These are phyloP conservation scores for Sporothrix globosa DNA, from an alignment of 2,329 filamentous ascomycete species.

Conservation along the genomic window DNA sequence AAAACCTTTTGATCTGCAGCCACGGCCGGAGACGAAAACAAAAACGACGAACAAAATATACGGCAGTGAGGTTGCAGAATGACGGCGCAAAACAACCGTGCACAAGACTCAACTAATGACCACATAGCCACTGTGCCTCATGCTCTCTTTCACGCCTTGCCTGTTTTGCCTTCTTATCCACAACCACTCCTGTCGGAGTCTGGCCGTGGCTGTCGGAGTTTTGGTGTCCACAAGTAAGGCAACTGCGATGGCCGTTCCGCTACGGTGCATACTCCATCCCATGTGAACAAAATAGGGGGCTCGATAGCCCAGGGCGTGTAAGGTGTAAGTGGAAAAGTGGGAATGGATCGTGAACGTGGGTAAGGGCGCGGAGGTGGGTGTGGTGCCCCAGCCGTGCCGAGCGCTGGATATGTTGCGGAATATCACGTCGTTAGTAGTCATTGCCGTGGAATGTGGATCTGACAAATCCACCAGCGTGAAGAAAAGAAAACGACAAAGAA, in stretches of 20 bases:
- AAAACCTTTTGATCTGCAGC: not conserved
- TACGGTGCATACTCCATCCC: not conserved
- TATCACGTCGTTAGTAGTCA: not conserved
- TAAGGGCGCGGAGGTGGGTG: not conserved
- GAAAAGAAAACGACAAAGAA: not conserved
- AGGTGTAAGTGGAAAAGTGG: too few relatives aligned
- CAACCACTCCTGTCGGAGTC: not conserved
- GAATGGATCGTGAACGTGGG: conserved; percentile 10
- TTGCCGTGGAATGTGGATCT: conserved; percentile 17
- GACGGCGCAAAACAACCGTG: too few relatives aligned
- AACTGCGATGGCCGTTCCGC: not conserved
- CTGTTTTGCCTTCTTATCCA: not conserved
- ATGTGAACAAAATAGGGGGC: not conserved
- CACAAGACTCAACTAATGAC: too few relatives aligned
- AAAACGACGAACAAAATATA: not conserved
- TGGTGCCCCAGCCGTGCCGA: not conserved
- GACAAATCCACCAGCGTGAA: not conserved
- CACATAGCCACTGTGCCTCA: too few relatives aligned
- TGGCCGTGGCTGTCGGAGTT: conserved; percentile 9
- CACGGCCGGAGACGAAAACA: not conserved
- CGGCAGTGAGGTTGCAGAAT: too few relatives aligned
- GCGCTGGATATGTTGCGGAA: too few relatives aligned
- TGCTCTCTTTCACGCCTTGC: too few relatives aligned
- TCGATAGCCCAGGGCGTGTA: too few relatives aligned
- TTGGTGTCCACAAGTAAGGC: too few relatives aligned